phyloP scores from a whole-genome alignment of 176 grass and related monocot species.

The Triticum turgidum region DNA sequence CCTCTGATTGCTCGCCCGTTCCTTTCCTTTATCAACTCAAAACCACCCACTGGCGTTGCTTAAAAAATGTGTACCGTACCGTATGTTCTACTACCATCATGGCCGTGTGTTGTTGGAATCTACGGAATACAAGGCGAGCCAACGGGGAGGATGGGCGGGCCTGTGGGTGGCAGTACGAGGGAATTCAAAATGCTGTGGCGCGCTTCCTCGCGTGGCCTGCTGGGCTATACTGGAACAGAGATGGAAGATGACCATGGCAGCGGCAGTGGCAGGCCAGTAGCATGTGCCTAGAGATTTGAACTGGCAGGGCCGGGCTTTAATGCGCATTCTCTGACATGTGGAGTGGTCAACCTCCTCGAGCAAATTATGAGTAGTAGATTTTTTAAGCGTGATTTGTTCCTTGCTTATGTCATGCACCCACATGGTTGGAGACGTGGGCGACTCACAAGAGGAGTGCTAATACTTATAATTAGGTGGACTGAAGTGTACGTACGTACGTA shows the following conservation, averaged over 20 bases:
- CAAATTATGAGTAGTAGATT: neutral
- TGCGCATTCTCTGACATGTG: neutral
- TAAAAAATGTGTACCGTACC: too few relatives aligned
- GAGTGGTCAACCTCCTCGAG: neutral
- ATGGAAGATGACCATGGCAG: neutral
- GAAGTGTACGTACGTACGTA: neutral
- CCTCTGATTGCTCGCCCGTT: neutral
- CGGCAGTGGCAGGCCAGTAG: neutral
- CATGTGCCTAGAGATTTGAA: slow-evolving; percentile 18
- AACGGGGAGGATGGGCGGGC: too few relatives aligned
- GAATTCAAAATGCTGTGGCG: slow-evolving; percentile 10
- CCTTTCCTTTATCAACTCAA: neutral
- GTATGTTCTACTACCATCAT: too few relatives aligned
- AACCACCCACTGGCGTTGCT: too few relatives aligned
- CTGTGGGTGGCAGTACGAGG: too few relatives aligned
- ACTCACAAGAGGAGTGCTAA: neutral
- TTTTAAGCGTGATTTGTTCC: neutral
- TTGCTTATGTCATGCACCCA: neutral
- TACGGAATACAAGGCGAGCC: too few relatives aligned
- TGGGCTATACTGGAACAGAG: neutral
- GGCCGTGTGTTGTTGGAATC: too few relatives aligned
- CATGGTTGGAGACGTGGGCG: neutral
- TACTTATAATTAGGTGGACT: neutral
- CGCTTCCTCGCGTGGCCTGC: neutral
- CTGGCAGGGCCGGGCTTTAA: neutral